A percentile compares a stretch with the other conserved stretches of the same genome.
Conservation (phyloP, 768 basidiomycete genomes). For the Kwoniella mangroviensis region DNA sequence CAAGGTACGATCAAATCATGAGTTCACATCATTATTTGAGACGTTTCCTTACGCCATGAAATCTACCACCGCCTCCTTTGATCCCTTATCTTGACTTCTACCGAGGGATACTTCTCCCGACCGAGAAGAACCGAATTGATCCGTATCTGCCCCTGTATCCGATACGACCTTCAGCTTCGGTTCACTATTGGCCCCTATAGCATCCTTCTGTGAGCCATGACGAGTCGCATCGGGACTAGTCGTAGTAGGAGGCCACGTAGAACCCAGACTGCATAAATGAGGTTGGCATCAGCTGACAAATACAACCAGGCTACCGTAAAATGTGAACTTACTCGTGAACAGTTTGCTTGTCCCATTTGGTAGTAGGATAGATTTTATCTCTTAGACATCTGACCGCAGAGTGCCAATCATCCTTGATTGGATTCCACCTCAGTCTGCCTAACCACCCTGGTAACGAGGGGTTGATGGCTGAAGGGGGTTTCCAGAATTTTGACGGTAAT, state of each 20-base stretch:
- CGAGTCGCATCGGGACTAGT: no score
- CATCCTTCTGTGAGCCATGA: no score
- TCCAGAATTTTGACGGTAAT: constrained; percentile 30
- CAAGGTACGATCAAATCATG: no score
- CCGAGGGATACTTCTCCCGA: not conserved
- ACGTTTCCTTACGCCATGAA: not conserved
- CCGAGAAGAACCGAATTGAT: constrained; percentile 9
- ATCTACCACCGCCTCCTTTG: not conserved
- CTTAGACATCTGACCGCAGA: constrained; percentile 17
- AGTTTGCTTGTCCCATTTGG: constrained; percentile 16
- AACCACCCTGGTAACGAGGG: constrained; percentile 31
- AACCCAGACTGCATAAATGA: not conserved
- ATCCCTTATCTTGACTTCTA: not conserved
- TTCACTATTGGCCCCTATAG: not conserved
- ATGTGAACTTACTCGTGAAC: constrained; percentile 15
- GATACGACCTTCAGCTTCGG: not conserved
- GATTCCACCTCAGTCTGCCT: constrained; percentile 37
- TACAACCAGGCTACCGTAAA: no score
- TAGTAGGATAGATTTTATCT: constrained; percentile 1
- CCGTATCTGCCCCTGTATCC: not conserved
- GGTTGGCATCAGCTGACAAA: no score
- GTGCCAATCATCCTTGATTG: constrained; percentile 27
- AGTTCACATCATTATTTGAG: no score
- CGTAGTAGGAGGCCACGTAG: not conserved
- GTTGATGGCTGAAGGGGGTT: not conserved